phyloP scores from a whole-genome alignment of 179 eudicot species.

The Heliamphora pulchella region DNA sequence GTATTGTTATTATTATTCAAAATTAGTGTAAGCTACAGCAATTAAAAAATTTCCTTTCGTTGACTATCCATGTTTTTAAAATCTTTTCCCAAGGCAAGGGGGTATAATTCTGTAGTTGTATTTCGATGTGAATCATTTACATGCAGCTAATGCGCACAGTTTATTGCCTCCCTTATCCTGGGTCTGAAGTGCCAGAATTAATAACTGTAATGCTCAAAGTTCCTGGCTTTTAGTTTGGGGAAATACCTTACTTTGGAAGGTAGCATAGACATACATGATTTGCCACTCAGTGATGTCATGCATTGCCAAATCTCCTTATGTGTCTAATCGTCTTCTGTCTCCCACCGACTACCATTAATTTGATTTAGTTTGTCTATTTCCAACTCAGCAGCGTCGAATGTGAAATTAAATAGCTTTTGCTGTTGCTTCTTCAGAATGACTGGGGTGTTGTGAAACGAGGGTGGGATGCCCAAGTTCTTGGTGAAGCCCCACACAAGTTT shows the following conservation, averaged over 20 bases:
- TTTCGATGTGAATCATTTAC: no score
- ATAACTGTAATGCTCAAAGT: background rate
- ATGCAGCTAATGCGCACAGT: background rate
- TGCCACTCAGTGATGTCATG: background rate
- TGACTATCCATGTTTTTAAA: background rate
- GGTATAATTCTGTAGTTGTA: no score
- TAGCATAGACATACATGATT: background rate
- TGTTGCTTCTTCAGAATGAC: conserved; percentile 55
- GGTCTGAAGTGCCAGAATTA: background rate
- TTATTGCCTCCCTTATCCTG: background rate
- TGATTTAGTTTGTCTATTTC: background rate
- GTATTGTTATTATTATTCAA: background rate
- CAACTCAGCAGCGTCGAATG: background rate
- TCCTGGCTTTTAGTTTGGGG: background rate
- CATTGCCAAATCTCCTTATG: background rate
- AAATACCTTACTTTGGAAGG: conserved; percentile 7
- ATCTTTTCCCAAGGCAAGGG: no score
- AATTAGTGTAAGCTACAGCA: background rate
- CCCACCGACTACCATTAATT: background rate
- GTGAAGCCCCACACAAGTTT: conserved; percentile 91
- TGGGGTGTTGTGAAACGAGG: conserved; percentile 96
- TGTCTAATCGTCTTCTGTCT: background rate
- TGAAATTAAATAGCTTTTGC: background rate
- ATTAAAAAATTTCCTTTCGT: no score
- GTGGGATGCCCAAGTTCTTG: conserved; percentile 98